These are phyloP conservation scores for Candida succiphila DNA, from an alignment of 805 yeast species.

Conservation along the genomic window DNA sequence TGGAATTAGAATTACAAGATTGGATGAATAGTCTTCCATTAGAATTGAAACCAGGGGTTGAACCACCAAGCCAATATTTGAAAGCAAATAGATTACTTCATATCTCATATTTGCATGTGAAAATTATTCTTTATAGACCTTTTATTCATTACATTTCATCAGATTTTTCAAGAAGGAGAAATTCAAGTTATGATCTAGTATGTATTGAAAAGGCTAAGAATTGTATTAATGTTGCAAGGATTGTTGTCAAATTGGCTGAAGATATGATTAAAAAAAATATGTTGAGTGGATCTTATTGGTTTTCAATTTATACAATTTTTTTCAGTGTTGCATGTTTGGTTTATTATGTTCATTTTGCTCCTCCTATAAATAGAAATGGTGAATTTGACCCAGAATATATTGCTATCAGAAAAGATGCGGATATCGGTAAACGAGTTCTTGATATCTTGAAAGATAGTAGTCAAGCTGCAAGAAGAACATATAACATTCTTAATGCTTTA, in stretches of 20 bases:
- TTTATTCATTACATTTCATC: slow-evolving; percentile 77
- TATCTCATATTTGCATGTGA: slow-evolving; percentile 65
- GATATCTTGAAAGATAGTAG: slow-evolving; percentile 63
- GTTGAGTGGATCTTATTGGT: slow-evolving; percentile 85
- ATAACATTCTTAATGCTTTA: slow-evolving; percentile 66
- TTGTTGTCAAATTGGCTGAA: slow-evolving; percentile 71
- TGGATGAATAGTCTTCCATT: slow-evolving; percentile 69
- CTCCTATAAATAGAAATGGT: slow-evolving; percentile 22
- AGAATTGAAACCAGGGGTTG: slow-evolving; percentile 62
- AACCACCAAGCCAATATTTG: slow-evolving; percentile 55
- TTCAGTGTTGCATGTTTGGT: slow-evolving; percentile 82
- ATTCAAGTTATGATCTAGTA: slow-evolving; percentile 35
- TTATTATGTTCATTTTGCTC: slow-evolving; percentile 57
- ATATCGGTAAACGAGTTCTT: slow-evolving; percentile 67
- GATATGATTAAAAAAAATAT: slow-evolving; percentile 67
- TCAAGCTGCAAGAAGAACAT: slow-evolving; percentile 72
- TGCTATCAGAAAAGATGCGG: slow-evolving; percentile 64
- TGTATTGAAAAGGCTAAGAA: slow-evolving; percentile 69
- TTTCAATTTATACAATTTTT: slow-evolving; percentile 79
- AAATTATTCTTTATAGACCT: slow-evolving; percentile 76
- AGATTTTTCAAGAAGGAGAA: slow-evolving; percentile 22
- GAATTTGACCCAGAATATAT: slow-evolving; percentile 42
- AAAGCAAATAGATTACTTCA: slow-evolving; percentile 70
- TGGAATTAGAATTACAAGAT: slow-evolving; percentile 57
- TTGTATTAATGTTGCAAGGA: slow-evolving; percentile 76